phyloP scores from a whole-genome alignment of 192 early-diverging fungal genomes.

The Coemansia sp. region DNA sequence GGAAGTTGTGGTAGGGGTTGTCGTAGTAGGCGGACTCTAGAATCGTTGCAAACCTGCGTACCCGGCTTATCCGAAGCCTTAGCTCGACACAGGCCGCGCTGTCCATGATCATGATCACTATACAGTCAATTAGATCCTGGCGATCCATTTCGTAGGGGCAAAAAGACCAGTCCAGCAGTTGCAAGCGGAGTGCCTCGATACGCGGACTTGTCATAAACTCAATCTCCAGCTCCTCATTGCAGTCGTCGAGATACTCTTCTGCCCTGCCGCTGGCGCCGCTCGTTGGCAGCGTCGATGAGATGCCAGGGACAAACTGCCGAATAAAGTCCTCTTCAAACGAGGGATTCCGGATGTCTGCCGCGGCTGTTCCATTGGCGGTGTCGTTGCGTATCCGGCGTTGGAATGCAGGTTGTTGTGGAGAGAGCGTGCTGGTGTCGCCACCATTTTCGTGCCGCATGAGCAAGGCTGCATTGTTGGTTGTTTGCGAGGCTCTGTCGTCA shows the following conservation, averaged over 20 bases:
- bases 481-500: conserved; percentile 2
- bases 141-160: conserved; percentile 65
- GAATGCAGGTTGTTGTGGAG: conserved; percentile 40
- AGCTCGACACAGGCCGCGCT: conserved; percentile 61
- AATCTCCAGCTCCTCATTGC: conserved; percentile 24
- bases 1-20: conserved; percentile 95
- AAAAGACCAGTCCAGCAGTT: conserved; percentile 69
- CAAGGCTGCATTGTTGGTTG: conserved; percentile 5
- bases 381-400: conserved; percentile 53
- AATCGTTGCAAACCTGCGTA: conserved; percentile 50
- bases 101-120: conserved; percentile 68
- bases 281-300: conserved; percentile 36
- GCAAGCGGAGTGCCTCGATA: conserved; percentile 54
- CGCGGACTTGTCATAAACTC: conserved; percentile 39
- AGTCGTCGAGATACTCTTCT: conserved; percentile 14
- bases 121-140: conserved; percentile 67
- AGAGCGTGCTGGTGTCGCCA: conserved; percentile 20
- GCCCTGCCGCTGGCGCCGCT: neutral
- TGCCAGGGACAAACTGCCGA: conserved; percentile 53
- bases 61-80: conserved; percentile 58
- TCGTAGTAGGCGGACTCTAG: conserved; percentile 55
- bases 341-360: conserved; percentile 47
- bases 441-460: conserved; percentile 2
- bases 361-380: conserved; percentile 33
- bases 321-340: conserved; percentile 57